Evolutionary conservation across 2,329 filamentous ascomycete genomes (phyloP), one percentile per base, ranked within the genome.

Genomic region (Graphilbum fragrans): DNA sequence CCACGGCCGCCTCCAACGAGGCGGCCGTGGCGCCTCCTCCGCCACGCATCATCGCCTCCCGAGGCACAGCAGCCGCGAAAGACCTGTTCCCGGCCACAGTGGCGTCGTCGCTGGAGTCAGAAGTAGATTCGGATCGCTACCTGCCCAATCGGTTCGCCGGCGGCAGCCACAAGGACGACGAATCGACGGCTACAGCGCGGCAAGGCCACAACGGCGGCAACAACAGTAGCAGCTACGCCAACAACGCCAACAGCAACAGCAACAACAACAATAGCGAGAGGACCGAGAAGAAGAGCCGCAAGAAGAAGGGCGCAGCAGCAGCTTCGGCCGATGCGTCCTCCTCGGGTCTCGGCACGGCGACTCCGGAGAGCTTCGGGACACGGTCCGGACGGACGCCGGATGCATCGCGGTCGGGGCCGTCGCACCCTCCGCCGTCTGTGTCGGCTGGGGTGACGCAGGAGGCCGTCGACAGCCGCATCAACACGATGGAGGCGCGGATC

Each of bases 291-390:
- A 77, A 73, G 53, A 55, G 63, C 27, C 60, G 70, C 32, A 83
- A 80, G 65, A 85, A 86, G 68, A 90, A 86, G 67, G 73, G 70
- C 45, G 67, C 65, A 43, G 58, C 60, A 6, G 58, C 61, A 22
- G 58, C 61, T 17, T 12, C 42, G 10, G 14, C 41, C 19, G 23
- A 18, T 12, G 16, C 25, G n/a, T 19, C 41, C 16, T 18, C 8
- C 37, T 3, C 22, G 18, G 23, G 27, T 29, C n/a, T 7, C 19
- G 1, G n/a, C n/a, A 7, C 9, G 22, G 7, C 34, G 19, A 5
- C 20, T 1, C 11, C 4, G 14, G 29, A 5, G 8, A 7, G 12
- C 29, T 27, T 27, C 23, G 23, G 23, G 23, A 7, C 7, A 27
- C 12, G 23, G 23, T 27, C 7, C 23, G 7, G 12, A 27, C 23